Base-by-base conservation (phyloP, 169 alveolate species). In the Plasmodium falciparum region DNA sequence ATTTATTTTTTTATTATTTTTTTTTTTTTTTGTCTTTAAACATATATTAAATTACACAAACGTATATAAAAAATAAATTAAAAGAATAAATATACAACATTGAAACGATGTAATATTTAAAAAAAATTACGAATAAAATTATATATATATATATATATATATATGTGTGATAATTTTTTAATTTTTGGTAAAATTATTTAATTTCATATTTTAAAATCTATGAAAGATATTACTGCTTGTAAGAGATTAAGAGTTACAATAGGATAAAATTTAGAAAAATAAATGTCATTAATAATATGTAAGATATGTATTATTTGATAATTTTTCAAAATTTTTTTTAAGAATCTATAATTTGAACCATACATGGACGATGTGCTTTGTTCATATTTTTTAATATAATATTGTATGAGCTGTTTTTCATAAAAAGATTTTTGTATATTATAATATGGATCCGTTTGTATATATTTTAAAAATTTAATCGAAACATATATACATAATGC, bases 401-500 rank as follows among this genome's bases (percentile, higher is more conserved):
- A 74, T 24, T 74, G 12, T 49, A 74, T 61, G 5, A 74, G 17
- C 6, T 74, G 52, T 0, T 26, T n/a, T 59, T 74, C 88, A 47
- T 49, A 43, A 63, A 39, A 33, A 63, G 39, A 11, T 17, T 74
- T 73, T 43, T 49, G 4, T 12, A 24, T 58, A 63, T 59, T 12
- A 29, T 8, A 39, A 11, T 59, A 39, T 5, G 13, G 20, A 43
- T 0, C 24, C n/a, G 24, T 66, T 54, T 66, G 3, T 4, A 74
- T 6, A 39, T 74, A 59, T 43, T 74, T 71, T 15, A 74, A 58
- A 59, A 49, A 61, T 49, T 74, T 45, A 74, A 74, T 50, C 11
- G 88, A 74, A 12, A 63, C 88, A 6, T 58, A 59, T 17, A 59
- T 63, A 49, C 88, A 74, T 26, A 74, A 43, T n/a, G 88, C 88